Evolutionary conservation across 2,329 filamentous ascomycete genomes (phyloP).

Genomic region (Bipolaris cookei): DNA sequence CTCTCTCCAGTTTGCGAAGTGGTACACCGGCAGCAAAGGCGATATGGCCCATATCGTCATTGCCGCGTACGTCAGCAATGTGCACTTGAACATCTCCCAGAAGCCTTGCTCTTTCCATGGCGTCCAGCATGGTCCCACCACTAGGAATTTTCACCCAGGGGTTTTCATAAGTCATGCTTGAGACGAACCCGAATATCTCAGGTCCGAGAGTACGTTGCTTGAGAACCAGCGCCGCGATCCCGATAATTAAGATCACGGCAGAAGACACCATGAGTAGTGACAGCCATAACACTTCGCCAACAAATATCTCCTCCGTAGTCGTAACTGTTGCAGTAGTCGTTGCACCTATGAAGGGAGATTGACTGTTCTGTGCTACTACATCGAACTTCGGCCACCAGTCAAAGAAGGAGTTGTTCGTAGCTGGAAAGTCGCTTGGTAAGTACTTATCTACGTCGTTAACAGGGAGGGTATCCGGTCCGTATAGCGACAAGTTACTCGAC

Average conservation of each 20-base stretch:
- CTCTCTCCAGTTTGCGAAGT: constrained; percentile 35
- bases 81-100: constrained; percentile 40
- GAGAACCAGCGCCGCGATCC: constrained; percentile 26
- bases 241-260: constrained; percentile 26
- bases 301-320: constrained; percentile 27
- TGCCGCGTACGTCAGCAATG: constrained; percentile 41
- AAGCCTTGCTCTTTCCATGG: constrained; percentile 44
- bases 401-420: constrained; percentile 14
- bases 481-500: constrained; percentile 28
- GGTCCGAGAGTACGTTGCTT: constrained; percentile 41
- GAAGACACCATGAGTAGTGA: constrained; percentile 32
- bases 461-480: constrained; percentile 35
- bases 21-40: constrained; percentile 44
- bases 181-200: constrained; percentile 46
- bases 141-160: constrained; percentile 35
- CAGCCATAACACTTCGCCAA: constrained; percentile 40
- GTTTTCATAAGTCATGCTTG: constrained; percentile 50
- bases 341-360: constrained; percentile 36
- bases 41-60: constrained; percentile 44
- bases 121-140: constrained; percentile 42
- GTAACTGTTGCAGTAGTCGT: constrained; percentile 29
- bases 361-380: background rate
- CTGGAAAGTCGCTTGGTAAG: constrained; percentile 29
- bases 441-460: constrained; percentile 31
- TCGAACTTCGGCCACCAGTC: constrained; percentile 30